Evolutionary conservation across 331 rosid genomes (phyloP).

Genomic region (Erythrophleum ivorense): DNA sequence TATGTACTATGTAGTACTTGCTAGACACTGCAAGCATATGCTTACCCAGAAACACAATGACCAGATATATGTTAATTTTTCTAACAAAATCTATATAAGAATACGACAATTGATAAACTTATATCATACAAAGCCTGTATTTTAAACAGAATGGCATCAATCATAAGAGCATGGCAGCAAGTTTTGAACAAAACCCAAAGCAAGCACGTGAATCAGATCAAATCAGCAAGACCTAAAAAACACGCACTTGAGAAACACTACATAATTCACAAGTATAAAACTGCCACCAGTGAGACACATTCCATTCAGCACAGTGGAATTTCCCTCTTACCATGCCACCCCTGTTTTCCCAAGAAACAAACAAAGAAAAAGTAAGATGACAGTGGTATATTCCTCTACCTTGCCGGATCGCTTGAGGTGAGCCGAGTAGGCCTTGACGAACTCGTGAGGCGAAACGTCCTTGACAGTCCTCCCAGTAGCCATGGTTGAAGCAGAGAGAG

Average conservation of each 20-base stretch:
- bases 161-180: not conserved
- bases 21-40: not conserved
- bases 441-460: constrained; percentile 54
- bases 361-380: not conserved
- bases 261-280: not conserved
- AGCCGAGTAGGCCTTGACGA: constrained; percentile 49
- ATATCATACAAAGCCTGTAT: not conserved
- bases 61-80: not conserved
- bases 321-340: not conserved
- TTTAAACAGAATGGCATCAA: not conserved
- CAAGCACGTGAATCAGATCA: not conserved
- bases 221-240: not conserved
- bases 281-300: not conserved
- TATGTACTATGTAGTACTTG: not conserved
- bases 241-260: not conserved
- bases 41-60: not conserved
- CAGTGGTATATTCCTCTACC: constrained; percentile 8
- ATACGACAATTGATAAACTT: not conserved
- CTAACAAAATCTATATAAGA: not conserved
- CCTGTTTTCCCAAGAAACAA: not conserved
- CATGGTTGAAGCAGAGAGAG: constrained; percentile 32
- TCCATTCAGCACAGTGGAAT: not conserved
- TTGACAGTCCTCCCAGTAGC: constrained; percentile 48
- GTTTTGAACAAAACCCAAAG: not conserved
- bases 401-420: constrained; percentile 53